Evolutionary conservation across 345 rosid species (phyloP), one percentile per base, ranked within the genome.

Genomic region (Bretschneidera sinensis): DNA sequence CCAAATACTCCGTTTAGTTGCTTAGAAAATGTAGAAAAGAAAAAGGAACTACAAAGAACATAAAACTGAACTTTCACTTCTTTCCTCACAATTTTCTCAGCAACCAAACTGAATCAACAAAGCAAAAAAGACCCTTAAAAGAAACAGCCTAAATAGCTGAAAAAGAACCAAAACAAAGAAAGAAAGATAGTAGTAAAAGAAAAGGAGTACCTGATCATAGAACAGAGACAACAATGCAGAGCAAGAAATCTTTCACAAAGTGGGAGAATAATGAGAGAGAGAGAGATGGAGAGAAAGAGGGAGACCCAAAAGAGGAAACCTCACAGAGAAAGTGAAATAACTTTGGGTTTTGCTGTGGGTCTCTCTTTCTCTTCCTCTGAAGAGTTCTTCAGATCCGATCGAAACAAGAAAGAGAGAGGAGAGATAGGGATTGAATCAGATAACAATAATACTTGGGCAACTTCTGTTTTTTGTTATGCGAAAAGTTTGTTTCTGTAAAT

Each of bases 331-430:
- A 72, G 77, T 50, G 62, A 77, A 63, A n/a, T 63, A 70, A 66
- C 79, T 74, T 75, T 66, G 57, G 56, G 54, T 64, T 51, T 45
- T 28, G 51, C n/a, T n/a, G n/a, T 34, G 51, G 2, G 55, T 28
- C 33, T 28, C 25, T n/a, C 23, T 28, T 48, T 66, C 57, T 48
- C 56, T 72, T 19, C 23, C 55, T 31, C 68, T 61, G 57, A 63
- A 51, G 69, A 60, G 48, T 31, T 39, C 52, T 49, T 66, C 73
- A 73, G 85, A 85, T 85, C 90, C 71, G 85, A 86, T 80, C 85
- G 62, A 55, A 72, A 55, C 76, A 72, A 66, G 63, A 62, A 57
- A 69, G 49, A 4, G 43, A 4, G 62, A n/a, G n/a, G 55, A 35
- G 50, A 65, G 64, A 56, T 48, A 50, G 74, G 43, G 24, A 63